Conservation (phyloP, 176 grass and related monocot genomes). For the Puya raimondii region DNA sequence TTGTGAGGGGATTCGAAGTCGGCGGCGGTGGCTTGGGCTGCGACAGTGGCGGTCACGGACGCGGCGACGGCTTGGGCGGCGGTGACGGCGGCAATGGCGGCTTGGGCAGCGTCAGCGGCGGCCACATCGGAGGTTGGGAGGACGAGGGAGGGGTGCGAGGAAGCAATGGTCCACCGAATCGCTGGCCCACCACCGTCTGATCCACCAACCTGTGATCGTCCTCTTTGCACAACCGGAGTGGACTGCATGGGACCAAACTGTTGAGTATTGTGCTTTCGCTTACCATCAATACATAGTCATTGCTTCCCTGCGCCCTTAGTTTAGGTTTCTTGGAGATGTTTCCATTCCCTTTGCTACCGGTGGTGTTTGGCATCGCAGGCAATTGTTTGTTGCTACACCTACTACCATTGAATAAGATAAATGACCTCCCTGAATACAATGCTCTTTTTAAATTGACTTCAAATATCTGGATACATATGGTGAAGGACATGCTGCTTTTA, state of each 20-base stretch:
- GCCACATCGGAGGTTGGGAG: too few species aligned
- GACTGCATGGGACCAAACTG: slow-evolving; percentile 96
- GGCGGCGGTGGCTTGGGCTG: too few species aligned
- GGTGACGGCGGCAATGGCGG: too few species aligned
- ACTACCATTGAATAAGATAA: slow-evolving; percentile 96
- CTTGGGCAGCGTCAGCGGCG: too few species aligned
- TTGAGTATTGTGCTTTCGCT: slow-evolving; percentile 95
- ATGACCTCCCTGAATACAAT: slow-evolving; percentile 7
- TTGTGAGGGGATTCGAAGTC: too few species aligned
- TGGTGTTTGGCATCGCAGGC: slow-evolving; percentile 92
- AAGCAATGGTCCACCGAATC: too few species aligned
- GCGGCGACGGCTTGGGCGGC: too few species aligned
- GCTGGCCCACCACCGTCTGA: too few species aligned
- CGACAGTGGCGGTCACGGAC: too few species aligned
- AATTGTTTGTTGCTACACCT: slow-evolving; percentile 96
- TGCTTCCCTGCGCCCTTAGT: slow-evolving; percentile 89
- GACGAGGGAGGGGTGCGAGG: too few species aligned
- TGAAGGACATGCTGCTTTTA: not conserved
- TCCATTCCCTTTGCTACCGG: slow-evolving; percentile 94
- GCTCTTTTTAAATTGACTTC: not conserved
- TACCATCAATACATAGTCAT: slow-evolving; percentile 97
- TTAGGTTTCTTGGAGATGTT: slow-evolving; percentile 94
- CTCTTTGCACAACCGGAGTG: slow-evolving; percentile 88
- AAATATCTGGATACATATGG: not conserved
- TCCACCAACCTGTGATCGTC: slow-evolving; percentile 84